Base-by-base conservation (phyloP, 352 stramenopile genomes). In the Globisporangium solare region DNA sequence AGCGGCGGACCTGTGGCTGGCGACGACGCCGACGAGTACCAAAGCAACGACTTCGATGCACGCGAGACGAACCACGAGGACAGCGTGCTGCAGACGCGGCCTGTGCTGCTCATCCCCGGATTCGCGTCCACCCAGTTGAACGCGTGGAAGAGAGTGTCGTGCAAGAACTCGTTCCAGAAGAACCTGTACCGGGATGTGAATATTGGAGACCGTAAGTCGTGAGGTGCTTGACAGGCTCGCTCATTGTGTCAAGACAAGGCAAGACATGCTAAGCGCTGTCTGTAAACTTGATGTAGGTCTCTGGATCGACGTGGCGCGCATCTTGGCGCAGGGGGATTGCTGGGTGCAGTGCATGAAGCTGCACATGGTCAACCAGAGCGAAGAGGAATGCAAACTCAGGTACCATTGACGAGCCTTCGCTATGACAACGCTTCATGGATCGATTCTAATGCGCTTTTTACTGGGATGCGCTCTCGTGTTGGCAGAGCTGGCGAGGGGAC, bases 91-190 rank as follows among this genome's bases (percentile, higher is more conserved):
- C 59, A 46, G 11, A 79, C 75, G 58, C 73, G 79, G 3, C 83
- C 83, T 0, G 78, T 92, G 60, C 63, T 92, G 53, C 66, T 92
- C 43, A 70, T 92, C 27, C 83, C 83, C 22, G 83, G 83, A 58
- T 92, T 90, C 43, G 83, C 83, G 41, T 92, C 79, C 7, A 84
- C 83, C 32, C 83, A 92, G 58, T 68, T 92, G n/a, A 70, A 88
- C 24, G 70, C 78, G 15, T 92, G 83, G 83, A 80, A 77, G 50
- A 74, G 78, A 52, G 58, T 70, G 45, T 67, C 62, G 41, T 91
- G 81, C 56, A 60, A 74, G 53, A 79, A 70, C 7, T 65, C 74
- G 45, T 83, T 92, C 64, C 76, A 82, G 68, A 81, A 85, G 61
- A 89, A 89, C 50, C 68, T 92, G 51, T 89, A 88, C 37, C 78